Base-by-base conservation (phyloP, 106 monocot genomes). In the Hemerocallis citrina region DNA sequence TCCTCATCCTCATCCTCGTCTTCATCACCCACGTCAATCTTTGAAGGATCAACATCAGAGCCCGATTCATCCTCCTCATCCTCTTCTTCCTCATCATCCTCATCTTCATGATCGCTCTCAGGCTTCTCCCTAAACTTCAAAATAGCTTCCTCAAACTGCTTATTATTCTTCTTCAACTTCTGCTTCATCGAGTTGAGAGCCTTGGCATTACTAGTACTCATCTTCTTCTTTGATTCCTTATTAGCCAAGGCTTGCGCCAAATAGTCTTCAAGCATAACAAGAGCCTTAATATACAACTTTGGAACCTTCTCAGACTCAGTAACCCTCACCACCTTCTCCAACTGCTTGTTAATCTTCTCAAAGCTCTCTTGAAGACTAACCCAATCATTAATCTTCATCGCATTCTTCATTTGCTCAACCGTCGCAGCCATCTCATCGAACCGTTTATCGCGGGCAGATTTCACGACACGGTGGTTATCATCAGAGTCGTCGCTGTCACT, bases 361-460 rank as follows among this genome's bases (percentile, higher is more conserved):
- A 96, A 96, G 57, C 78, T 77, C 75, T 87, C 96, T 34, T 68
- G 83, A 5, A 96, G 70, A 52, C 79, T 91, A 31, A 90, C 90
- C 90, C 96, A 96, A 61, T 96, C 96, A 39, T 96, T 91, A 46
- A 96, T 96, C 68, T 96, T 91, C 74, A 77, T 90, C 2, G 90
- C 86, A 50, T 91, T 96, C 37, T 72, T 67, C 63, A 90, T 84
- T 71, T 96, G 90, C 13, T 91, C 90, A 7, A 96, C 71, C 6
- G 90, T 96, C 25, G 86, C 63, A 5, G 36, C 54, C 90, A 96
- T 79, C 68, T 96, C 96, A 20, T 86, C 96, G 24, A 80, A 74
- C 21, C 90, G 64, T 63, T 87, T 86, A 62, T 87, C 86, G 7
- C 81, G 78, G 5, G 87, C 81, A 1, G 87, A 84, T 13, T 76